Evolutionary conservation across 2,329 filamentous ascomycete genomes (phyloP).

Genomic region (Tolypocladium album): DNA sequence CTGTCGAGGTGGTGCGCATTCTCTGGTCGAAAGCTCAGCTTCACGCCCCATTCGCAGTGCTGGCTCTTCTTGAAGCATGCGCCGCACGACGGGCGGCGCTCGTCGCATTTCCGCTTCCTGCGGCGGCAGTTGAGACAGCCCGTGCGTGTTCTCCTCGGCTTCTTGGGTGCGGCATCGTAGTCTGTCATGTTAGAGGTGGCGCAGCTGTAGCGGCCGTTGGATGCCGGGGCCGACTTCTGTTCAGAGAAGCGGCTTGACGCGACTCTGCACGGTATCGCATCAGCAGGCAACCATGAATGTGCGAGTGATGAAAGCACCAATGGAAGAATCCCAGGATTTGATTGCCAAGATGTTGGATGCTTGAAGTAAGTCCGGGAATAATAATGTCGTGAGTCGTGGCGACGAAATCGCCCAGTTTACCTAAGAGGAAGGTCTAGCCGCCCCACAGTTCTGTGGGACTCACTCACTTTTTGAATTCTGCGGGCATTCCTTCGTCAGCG

Average conservation of each 20-base stretch:
- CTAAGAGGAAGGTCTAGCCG: neutral
- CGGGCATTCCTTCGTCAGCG: too few species aligned
- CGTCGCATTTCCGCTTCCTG: conserved; percentile 28
- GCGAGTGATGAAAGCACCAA: neutral
- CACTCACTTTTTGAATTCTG: too few species aligned
- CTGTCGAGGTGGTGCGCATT: conserved; percentile 21
- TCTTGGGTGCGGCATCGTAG: neutral
- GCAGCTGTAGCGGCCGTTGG: neutral
- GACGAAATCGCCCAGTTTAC: neutral
- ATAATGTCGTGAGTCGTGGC: neutral
- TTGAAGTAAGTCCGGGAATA: neutral
- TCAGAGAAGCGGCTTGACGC: neutral
- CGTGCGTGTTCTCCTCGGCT: neutral
- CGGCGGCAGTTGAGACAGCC: conserved; percentile 26
- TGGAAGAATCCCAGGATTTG: neutral
- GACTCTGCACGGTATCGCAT: neutral
- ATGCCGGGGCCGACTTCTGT: too few species aligned
- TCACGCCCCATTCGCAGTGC: conserved; percentile 25
- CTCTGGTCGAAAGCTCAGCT: conserved; percentile 24
- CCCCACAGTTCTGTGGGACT: neutral
- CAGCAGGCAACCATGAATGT: neutral
- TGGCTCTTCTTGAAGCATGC: conserved; percentile 20
- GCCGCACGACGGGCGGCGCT: conserved; percentile 21
- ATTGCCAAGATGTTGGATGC: neutral
- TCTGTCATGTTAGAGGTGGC: neutral